These are phyloP conservation scores for Penicillium verrucosum DNA, from an alignment of 2,329 filamentous ascomycete species.

Conservation along the genomic window DNA sequence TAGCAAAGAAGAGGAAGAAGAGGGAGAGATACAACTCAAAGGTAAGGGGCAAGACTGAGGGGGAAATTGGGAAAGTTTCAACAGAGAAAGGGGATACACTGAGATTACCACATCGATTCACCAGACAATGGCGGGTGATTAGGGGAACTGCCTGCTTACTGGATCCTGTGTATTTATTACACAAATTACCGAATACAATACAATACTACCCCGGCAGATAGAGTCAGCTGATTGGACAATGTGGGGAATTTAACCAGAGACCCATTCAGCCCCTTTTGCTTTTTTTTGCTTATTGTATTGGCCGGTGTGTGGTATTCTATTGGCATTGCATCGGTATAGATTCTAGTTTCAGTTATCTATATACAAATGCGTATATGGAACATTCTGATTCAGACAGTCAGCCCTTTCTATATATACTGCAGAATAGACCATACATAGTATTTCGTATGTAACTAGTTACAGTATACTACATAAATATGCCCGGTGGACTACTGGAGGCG, in stretches of 20 bases:
- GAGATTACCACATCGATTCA: conserved; percentile 9
- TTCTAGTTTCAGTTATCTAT: neutral
- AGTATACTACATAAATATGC: neutral
- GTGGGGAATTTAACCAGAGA: neutral
- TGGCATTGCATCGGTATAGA: neutral
- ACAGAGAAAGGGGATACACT: conserved; percentile 24
- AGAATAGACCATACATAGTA: neutral
- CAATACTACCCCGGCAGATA: neutral
- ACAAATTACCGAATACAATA: neutral
- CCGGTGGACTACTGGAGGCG: neutral
- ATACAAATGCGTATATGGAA: neutral
- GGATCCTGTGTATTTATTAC: neutral
- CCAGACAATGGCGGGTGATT: neutral
- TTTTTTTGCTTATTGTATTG: neutral
- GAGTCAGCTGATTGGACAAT: conserved; percentile 4
- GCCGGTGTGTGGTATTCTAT: neutral
- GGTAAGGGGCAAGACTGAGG: conserved; percentile 24
- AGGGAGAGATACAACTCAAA: conserved; percentile 10
- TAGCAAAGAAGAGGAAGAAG: conserved; percentile 16
- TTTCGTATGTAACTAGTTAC: neutral
- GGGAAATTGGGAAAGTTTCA: conserved; percentile 28
- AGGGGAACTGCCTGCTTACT: neutral
- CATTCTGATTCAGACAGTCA: neutral
- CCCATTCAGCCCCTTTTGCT: conserved; percentile 10
- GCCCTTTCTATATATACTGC: neutral